Evolutionary conservation across 176 grass and related monocot genomes (phyloP), one percentile per base, ranked within the genome.

Genomic region (Cenchrus fungigraminus): DNA sequence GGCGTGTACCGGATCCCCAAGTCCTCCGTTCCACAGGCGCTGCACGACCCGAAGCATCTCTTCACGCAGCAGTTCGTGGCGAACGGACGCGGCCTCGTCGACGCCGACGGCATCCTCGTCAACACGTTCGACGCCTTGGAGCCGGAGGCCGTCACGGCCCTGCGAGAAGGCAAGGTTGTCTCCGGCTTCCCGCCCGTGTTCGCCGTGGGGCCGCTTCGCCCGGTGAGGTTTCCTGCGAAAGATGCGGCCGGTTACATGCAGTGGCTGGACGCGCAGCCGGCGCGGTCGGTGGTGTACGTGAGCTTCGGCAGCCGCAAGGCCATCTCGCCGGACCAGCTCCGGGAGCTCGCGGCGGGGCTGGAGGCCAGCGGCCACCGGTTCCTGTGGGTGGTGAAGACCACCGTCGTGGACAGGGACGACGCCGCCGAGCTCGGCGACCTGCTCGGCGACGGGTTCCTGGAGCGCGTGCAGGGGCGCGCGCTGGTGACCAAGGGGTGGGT

Each of bases 301-400:
- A 89, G 84, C 88, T 97, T 97, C 54, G 95, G 95, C 2, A 97
- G 86, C 84, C 88, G 92, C 0, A 92, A 89, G 14, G 70, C 88
- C 14, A 66, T 97, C 8, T 55, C 74, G 2, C 40, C 0, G 60
- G 90, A 87, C 8, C 95, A 94, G 81, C 70, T 91, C 32, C 56
- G 45, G 73, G 84, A 97, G 87, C 69, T 97, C 42, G 90, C 90
- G 1, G 44, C n/a, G 2, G 95, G 95, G 49, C 63, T 94, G 1
- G 88, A 97, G 40, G 63, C 49, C 0, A 88, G 95, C 65, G 84
- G 92, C 7, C 79, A 73, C 54, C 80, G 86, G 55, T 97, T 97
- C 92, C 56, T 97, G 49, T 97, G 95, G 95, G 88, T 97, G 66
- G 88, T 97, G 16, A 94, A 94, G 70, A 70, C 68, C 60, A 73